phyloP scores from a whole-genome alignment of 1,139 yeast species.

The Yamadazyma sp. region DNA sequence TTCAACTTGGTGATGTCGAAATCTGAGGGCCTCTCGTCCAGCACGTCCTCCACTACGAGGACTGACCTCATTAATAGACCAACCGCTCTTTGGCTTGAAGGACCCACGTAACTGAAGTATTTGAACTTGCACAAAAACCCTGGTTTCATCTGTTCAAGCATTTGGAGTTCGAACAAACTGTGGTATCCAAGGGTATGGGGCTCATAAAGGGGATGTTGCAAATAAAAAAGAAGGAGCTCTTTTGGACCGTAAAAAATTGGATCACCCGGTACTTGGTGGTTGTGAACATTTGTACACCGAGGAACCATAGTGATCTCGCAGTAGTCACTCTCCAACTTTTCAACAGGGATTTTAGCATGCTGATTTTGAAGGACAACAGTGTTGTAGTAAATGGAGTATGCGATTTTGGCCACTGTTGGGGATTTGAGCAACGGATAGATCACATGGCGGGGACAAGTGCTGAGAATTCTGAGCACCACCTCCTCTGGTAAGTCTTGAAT shows the following conservation, averaged over 20 bases:
- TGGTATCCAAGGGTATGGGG: not conserved
- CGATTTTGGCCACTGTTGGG: not conserved
- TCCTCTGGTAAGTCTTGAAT: too few species aligned
- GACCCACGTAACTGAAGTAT: too few species aligned
- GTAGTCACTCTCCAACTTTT: too few species aligned
- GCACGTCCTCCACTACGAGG: too few species aligned
- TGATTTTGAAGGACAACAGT: not conserved
- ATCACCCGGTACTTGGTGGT: not conserved
- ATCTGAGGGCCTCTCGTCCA: too few species aligned
- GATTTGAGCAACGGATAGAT: not conserved
- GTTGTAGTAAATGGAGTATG: not conserved
- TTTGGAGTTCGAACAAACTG: not conserved
- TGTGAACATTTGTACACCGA: too few species aligned
- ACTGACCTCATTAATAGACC: too few species aligned
- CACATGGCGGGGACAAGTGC: not conserved
- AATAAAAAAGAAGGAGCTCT: not conserved
- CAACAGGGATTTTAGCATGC: not conserved
- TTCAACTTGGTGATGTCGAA: too few species aligned
- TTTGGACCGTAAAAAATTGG: not conserved
- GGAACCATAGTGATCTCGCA: too few species aligned
- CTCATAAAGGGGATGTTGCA: not conserved
- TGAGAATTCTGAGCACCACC: not conserved
- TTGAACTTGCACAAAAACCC: not conserved
- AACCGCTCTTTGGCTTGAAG: too few species aligned
- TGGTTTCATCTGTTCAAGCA: not conserved